These are phyloP conservation scores for Hawksworthiomyces lignivorus DNA, from an alignment of 2,329 filamentous ascomycete genomes.

Conservation along the genomic window DNA sequence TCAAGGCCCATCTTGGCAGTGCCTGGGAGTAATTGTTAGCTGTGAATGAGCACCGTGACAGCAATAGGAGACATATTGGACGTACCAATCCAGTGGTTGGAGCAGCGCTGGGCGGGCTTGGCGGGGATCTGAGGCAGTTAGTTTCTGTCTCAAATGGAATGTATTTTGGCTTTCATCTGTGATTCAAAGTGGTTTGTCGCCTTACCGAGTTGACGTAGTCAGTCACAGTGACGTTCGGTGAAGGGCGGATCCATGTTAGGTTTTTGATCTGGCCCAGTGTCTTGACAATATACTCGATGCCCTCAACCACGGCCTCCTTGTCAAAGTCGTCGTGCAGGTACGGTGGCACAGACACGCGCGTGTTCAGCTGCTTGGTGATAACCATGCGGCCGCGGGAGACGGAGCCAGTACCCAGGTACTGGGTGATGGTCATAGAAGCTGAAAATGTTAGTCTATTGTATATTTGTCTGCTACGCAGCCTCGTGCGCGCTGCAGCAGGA, in stretches of 20 bases:
- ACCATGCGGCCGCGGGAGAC: constrained; percentile 55
- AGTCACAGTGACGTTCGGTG: constrained; percentile 42
- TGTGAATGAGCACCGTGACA: too few relatives aligned
- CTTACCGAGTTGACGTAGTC: constrained; percentile 46
- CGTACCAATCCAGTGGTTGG: constrained; percentile 50
- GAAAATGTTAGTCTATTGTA: too few relatives aligned
- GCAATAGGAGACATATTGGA: constrained; percentile 52
- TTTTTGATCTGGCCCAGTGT: constrained; percentile 45
- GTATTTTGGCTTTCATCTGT: too few relatives aligned
- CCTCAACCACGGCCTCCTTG: constrained; percentile 54
- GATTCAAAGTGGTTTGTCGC: too few relatives aligned
- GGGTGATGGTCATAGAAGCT: constrained; percentile 42
- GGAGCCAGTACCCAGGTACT: constrained; percentile 57
- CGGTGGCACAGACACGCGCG: constrained; percentile 50
- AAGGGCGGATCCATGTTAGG: constrained; percentile 50
- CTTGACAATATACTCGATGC: constrained; percentile 52
- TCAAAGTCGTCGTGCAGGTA: constrained; percentile 54
- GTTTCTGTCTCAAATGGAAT: too few relatives aligned
- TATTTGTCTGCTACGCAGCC: too few relatives aligned
- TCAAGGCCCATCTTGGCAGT: constrained; percentile 54
- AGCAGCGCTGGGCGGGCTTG: constrained; percentile 31
- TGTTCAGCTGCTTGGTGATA: constrained; percentile 49
- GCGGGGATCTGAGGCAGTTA: constrained; percentile 31
- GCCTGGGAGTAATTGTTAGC: constrained; percentile 22
- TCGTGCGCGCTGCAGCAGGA: too few relatives aligned